Evolutionary conservation across 1,284 basidiomycete genomes (phyloP), one percentile per base, ranked within the genome.

Genomic region (Athelia sp.): DNA sequence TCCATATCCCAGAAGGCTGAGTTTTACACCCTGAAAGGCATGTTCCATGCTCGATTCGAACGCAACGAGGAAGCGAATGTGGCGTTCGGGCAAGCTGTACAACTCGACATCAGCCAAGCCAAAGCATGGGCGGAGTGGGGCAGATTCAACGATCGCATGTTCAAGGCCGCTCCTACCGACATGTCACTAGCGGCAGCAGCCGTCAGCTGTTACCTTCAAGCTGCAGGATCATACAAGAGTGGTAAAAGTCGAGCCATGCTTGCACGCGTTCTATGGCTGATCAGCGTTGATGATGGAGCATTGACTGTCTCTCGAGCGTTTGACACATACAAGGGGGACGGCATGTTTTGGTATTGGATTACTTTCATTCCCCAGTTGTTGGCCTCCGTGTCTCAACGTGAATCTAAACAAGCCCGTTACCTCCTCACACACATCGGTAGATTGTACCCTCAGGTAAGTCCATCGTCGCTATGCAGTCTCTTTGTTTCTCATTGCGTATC

Each of bases 51-150:
- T 44, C 86, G 90, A 52, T 82, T 94, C 45, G 84, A 84, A 18
- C 84, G 93, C 43, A 83, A 84, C 55, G 93, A 98, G 14, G 96
- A 99, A 19, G 95, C 97, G 31, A 95, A 92, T 58, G 75, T 82
- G 49, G 92, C 95, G 22, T 99, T 99, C 67, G 90, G 90, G 11
- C 90, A 93, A 67, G 95, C 95, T 31, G 92, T 99, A 34, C 93
- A 98, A 66, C 84, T 98, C 68, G 98, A 99, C 64, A 89, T 98
- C 81, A 79, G 78, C 52, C 86, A 98, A 63, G 86, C 96, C 0
- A 99, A 98, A 70, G 93, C 94, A 2, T 99, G 97, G 98, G 93
- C 93, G 6, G 94, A 98, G 62, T 99, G 96, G 97, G 97, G 96
- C 45, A 82, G 88, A 57, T 98, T 84, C 70, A 96, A 90, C 62